Base-by-base conservation (phyloP, 768 basidiomycete species). In the Lentinula sp. region DNA sequence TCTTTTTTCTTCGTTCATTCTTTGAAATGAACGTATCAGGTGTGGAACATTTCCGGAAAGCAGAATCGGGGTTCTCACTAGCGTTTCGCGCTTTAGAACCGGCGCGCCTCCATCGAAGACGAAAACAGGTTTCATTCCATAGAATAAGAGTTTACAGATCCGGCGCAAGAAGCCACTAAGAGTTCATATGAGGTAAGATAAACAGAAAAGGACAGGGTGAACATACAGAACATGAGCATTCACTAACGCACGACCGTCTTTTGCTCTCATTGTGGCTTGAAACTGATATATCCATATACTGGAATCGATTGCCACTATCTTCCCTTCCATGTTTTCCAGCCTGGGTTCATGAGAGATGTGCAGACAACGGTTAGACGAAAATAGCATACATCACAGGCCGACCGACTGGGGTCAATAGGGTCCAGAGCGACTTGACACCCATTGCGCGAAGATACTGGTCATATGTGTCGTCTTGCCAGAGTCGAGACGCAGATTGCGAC, bases 221-320 rank as follows among this genome's bases (percentile, higher is more conserved):
- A 43, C 55, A 32, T 23, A 42, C 48, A 98, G 76, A 15, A 99
- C 87, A 74, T 98, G 97, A 1, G 96, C 95, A 69, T 98, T 98
- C 57, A 90, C 84, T 48, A 99, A 76, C 12, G 83, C 91, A 23
- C 87, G 85, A 32, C 97, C 97, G 61, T 98, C 94, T 69, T 94
- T 98, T 74, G 96, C 95, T 23, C 97, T 86, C 95, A 98, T 98
- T 8, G 97, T 98, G 20, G 96, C 95, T 76, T 98, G 96, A 69
- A 99, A 99, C 73, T 99, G 97, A 73, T 99, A 99, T 58, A 99
- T 87, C 97, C 97, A 99, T 64, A 99, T 98, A 66, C 94, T 97
- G 3, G 95, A 98, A 74, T 99, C 97, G 60, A 99, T 98, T 2
- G 97, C 97, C 76, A 99, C 85, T 9, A 85, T 78, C 71, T 95